Conservation (phyloP, 1,139 yeast genomes). For the Nakaseomyces nivariensis region DNA sequence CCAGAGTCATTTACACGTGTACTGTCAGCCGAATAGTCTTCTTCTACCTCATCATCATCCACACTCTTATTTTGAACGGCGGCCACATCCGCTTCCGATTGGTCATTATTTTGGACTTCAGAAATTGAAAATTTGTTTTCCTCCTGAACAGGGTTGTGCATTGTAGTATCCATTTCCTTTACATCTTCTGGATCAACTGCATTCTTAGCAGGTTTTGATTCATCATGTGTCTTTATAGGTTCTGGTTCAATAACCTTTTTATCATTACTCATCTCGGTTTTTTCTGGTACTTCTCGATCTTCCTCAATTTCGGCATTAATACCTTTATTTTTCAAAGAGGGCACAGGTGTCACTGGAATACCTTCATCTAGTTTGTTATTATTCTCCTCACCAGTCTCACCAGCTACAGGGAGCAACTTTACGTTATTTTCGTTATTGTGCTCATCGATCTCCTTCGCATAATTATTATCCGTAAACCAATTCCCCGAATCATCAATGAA, state of each 20-base stretch:
- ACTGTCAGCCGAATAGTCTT: neutral
- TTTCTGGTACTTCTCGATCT: too few species aligned
- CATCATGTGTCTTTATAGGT: neutral
- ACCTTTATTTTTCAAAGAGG: constrained; percentile 1
- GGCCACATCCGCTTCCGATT: too few species aligned
- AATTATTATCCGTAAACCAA: constrained; percentile 43
- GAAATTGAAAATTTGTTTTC: too few species aligned
- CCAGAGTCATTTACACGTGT: neutral
- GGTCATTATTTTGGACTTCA: too few species aligned
- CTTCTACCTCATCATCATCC: neutral
- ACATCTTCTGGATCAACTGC: too few species aligned
- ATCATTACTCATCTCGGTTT: too few species aligned
- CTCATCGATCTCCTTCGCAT: constrained; percentile 40
- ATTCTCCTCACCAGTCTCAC: constrained; percentile 2
- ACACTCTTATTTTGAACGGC: neutral
- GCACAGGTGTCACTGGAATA: constrained; percentile 12
- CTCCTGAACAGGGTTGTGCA: too few species aligned
- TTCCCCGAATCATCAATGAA: constrained; percentile 36
- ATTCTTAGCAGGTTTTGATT: too few species aligned
- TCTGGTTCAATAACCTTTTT: too few species aligned
- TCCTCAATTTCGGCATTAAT: too few species aligned
- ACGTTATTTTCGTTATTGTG: constrained; percentile 51
- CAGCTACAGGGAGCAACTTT: constrained; percentile 18
- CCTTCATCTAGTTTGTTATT: constrained; percentile 6
- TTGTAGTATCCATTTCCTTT: neutral